Conservation (phyloP, 345 rosid species). For the Citrus sp. region DNA sequence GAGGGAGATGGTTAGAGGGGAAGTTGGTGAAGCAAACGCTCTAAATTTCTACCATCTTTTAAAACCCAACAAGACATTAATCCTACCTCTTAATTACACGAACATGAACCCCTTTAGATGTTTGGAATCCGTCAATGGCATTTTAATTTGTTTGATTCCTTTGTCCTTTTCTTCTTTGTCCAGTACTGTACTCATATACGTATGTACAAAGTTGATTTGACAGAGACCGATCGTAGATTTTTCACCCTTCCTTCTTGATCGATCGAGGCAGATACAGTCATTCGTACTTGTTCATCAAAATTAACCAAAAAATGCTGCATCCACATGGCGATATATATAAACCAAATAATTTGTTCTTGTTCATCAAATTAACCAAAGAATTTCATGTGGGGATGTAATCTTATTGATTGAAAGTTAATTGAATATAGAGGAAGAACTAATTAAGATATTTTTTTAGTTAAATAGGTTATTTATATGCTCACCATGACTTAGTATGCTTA, state of each 20-base stretch:
- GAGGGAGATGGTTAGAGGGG: slow-evolving; percentile 40
- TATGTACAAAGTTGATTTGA: not conserved
- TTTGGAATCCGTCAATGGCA: slow-evolving; percentile 15
- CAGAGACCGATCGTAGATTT: not conserved
- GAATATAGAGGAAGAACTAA: too few species aligned
- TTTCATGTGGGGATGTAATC: too few species aligned
- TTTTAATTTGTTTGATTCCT: slow-evolving; percentile 4
- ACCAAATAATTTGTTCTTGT: too few species aligned
- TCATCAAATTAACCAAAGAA: too few species aligned
- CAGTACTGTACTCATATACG: not conserved
- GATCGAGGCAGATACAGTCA: not conserved
- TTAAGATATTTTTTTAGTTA: too few species aligned
- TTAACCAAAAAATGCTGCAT: not conserved
- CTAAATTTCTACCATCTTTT: slow-evolving; percentile 25
- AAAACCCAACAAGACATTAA: slow-evolving; percentile 8
- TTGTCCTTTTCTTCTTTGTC: slow-evolving; percentile 27
- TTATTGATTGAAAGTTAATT: too few species aligned
- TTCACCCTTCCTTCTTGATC: not conserved
- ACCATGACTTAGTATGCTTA: too few species aligned
- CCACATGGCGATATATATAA: not conserved
- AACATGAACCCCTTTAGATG: not conserved
- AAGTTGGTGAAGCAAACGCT: slow-evolving; percentile 47
- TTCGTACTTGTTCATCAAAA: not conserved
- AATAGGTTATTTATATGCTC: too few species aligned
- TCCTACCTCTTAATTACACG: not conserved